Evolutionary conservation across 441 rosid species (phyloP).

Genomic region (Gossypium trilobum): DNA sequence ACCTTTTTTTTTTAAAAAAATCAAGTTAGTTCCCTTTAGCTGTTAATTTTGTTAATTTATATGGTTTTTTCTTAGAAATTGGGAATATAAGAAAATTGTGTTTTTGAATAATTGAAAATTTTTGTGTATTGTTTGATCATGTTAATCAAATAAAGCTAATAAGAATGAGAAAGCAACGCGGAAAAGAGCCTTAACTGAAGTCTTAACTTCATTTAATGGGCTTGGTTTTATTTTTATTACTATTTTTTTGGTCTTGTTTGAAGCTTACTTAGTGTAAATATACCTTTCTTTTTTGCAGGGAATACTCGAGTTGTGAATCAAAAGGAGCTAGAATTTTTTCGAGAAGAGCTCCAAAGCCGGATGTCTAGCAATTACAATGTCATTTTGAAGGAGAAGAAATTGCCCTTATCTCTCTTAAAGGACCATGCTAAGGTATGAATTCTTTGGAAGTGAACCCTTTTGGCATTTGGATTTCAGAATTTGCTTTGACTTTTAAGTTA

Average conservation of each 20-base stretch:
- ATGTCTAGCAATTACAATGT: constrained; percentile 70
- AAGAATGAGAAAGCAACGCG: background rate
- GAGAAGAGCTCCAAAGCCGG: constrained; percentile 60
- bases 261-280: background rate
- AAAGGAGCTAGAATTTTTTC: constrained; percentile 63
- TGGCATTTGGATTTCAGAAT: background rate
- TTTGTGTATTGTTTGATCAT: background rate
- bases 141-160: background rate
- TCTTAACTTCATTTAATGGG: background rate
- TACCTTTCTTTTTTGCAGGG: constrained; percentile 26
- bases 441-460: background rate
- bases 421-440: constrained; percentile 60
- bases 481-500: background rate
- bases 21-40: background rate
- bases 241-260: background rate
- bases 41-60: background rate
- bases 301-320: constrained; percentile 73
- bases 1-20: background rate
- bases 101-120: background rate
- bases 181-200: background rate
- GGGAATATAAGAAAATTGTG: background rate
- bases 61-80: background rate
- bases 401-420: constrained; percentile 71
- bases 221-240: background rate
- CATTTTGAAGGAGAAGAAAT: constrained; percentile 62